Evolutionary conservation across 768 basidiomycete species (phyloP).

Genomic region (Hericium erinaceus): DNA sequence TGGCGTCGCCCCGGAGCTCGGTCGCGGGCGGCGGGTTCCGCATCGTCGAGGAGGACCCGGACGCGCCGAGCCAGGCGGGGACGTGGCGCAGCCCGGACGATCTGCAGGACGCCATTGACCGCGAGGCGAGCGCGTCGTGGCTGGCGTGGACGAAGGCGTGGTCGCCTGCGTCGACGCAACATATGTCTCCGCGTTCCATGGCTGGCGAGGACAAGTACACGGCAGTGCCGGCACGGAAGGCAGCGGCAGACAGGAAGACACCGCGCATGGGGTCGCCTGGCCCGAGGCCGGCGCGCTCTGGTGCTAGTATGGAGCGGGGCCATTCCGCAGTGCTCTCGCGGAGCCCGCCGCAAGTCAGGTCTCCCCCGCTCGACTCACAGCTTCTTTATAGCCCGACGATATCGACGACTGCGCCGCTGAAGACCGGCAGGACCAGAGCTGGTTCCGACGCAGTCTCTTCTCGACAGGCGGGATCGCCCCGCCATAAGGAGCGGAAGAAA

Average conservation of each 20-base stretch:
- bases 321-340: slow-evolving; percentile 38
- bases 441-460: background rate
- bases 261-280: slow-evolving; percentile 14
- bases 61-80: slow-evolving; percentile 3
- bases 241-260: slow-evolving; percentile 19
- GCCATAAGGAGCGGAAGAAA: no score
- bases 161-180: slow-evolving; percentile 9
- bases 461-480: no score
- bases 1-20: background rate
- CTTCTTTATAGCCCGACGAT: slow-evolving; percentile 36
- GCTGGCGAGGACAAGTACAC: slow-evolving; percentile 31
- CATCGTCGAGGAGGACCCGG: slow-evolving; percentile 30
- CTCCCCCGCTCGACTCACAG: slow-evolving; percentile 43
- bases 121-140: slow-evolving; percentile 8
- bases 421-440: background rate
- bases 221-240: slow-evolving; percentile 24
- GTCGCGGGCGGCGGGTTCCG: slow-evolving; percentile 27
- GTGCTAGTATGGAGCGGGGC: slow-evolving; percentile 15
- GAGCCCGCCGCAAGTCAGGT: slow-evolving; percentile 50
- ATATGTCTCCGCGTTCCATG: background rate
- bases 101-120: slow-evolving; percentile 15
- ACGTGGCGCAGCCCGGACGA: slow-evolving; percentile 10
- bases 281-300: slow-evolving; percentile 1
- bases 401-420: background rate
- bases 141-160: slow-evolving; percentile 15